Conservation (phyloP, 805 yeast species). For the Pichia scutulata region DNA sequence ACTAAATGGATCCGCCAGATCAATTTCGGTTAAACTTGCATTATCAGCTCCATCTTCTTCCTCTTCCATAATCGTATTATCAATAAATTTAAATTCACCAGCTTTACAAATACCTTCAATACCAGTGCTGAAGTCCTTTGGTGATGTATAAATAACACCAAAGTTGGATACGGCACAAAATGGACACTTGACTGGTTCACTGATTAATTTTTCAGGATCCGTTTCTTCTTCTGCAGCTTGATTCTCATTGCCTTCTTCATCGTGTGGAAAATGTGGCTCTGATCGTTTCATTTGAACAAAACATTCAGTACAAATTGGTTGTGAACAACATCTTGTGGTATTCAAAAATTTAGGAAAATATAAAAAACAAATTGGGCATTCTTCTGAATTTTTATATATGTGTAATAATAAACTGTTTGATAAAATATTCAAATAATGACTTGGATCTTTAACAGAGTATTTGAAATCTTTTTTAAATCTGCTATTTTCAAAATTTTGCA, state of each 20-base stretch:
- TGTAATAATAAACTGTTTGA: conserved; percentile 42
- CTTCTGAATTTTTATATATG: conserved; percentile 62
- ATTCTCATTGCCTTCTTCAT: conserved; percentile 30
- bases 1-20: conserved; percentile 7
- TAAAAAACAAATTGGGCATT: conserved; percentile 93
- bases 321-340: conserved; percentile 79
- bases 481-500: conserved; percentile 31
- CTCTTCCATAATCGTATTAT: conserved; percentile 17
- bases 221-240: conserved; percentile 20
- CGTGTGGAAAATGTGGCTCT: conserved; percentile 93
- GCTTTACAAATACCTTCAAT: conserved; percentile 46
- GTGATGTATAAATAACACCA: conserved; percentile 76
- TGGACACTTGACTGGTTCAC: conserved; percentile 89
- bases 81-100: conserved; percentile 25
- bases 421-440: conserved; percentile 27
- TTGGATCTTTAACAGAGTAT: conserved; percentile 20
- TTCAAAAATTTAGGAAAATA: conserved; percentile 76
- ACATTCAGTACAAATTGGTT: conserved; percentile 92
- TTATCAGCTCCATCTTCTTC: conserved; percentile 8
- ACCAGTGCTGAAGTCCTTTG: conserved; percentile 45
- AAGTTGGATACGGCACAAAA: conserved; percentile 85
- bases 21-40: conserved; percentile 3
- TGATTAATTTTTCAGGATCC: conserved; percentile 58
- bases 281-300: conserved; percentile 90
- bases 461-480: conserved; percentile 27